Evolutionary conservation across 495 filamentous ascomycete genomes (phyloP), one percentile per base, ranked within the genome.

Genomic region (Penicillium verhagenii): DNA sequence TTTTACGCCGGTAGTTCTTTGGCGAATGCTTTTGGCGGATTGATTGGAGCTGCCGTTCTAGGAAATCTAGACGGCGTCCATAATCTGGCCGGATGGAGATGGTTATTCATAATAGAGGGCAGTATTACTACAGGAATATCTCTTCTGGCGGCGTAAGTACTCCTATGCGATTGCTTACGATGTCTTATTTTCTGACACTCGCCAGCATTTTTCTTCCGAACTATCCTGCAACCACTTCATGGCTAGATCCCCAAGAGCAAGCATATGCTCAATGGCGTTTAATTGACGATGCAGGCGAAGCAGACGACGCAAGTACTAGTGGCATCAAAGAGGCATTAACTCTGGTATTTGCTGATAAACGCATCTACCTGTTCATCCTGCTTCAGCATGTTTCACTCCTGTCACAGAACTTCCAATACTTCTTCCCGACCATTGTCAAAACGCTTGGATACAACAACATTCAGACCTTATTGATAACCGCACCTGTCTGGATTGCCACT

Each of bases 91-190:
- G 85, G 79, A 33, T 84, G 80, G 80, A 75, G 78, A 49, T 91
- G 88, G 88, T 67, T 92, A 4, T 92, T 90, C 73, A 85, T 91
- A 56, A 87, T 92, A 42, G 88, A 92, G 65, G 88, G 88, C n/a
- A 74, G 19, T 33, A 67, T 70, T 11, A 72, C 69, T 0, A 60
- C 70, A 2, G 67, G 63, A 3, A 42, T 69, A 7, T 69, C 54
- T 37, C 63, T 58, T 9, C 29, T 65, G 1, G 59, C 67, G 2
- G 49, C 53, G 69, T 72, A 33, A 50, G 65, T 51, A 16, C 9
- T 29, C 2, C 37, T 1, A 25, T 24, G 3, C 18, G 24, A 25
- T n/a, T 16, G 11, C 1, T 24, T 3, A 13, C 18, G 35, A 7
- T 23, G 7, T 9, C 13, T 10, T 18, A 10, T 10, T 29, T 19